phyloP scores from a whole-genome alignment of 1,139 yeast species.

The Pichia kudriavzevii region DNA sequence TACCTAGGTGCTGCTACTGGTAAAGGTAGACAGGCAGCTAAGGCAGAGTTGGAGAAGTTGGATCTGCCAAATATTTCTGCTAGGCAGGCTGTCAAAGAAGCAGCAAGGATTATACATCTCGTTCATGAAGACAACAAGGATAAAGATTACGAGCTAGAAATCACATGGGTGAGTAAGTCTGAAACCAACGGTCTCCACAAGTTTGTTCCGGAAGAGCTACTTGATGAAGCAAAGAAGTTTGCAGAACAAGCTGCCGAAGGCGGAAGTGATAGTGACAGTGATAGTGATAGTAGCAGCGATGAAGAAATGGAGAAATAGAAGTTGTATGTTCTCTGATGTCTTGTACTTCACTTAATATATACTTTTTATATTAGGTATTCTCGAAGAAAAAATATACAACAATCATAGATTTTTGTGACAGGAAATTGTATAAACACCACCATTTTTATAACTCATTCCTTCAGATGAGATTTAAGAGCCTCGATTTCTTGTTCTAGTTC shows the following conservation, averaged over 20 bases:
- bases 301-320: conserved; percentile 37
- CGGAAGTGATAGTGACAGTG: conserved; percentile 42
- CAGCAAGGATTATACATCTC: conserved; percentile 84
- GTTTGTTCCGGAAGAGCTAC: conserved; percentile 66
- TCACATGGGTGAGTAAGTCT: conserved; percentile 74
- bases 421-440: too few relatives aligned
- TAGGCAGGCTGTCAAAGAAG: conserved; percentile 81
- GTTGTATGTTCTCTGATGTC: too few relatives aligned
- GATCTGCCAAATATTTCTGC: conserved; percentile 63
- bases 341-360: neutral
- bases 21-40: conserved; percentile 94
- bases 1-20: conserved; percentile 97
- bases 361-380: too few relatives aligned
- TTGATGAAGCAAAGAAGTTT: conserved; percentile 72
- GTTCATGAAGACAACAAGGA: conserved; percentile 98
- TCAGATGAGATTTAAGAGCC: conserved; percentile 12
- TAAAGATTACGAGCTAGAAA: conserved; percentile 91
- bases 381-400: too few relatives aligned
- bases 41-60: conserved; percentile 89
- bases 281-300: conserved; percentile 40
- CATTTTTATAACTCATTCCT: too few relatives aligned
- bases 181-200: conserved; percentile 81
- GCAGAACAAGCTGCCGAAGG: conserved; percentile 74
- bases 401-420: too few relatives aligned
- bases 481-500: conserved; percentile 53